Percentiles rank a stretch among this genome's conserved stretches.
phyloP scores from a whole-genome alignment of 1,139 yeast species.

The Wickerhamomyces sp. region DNA sequence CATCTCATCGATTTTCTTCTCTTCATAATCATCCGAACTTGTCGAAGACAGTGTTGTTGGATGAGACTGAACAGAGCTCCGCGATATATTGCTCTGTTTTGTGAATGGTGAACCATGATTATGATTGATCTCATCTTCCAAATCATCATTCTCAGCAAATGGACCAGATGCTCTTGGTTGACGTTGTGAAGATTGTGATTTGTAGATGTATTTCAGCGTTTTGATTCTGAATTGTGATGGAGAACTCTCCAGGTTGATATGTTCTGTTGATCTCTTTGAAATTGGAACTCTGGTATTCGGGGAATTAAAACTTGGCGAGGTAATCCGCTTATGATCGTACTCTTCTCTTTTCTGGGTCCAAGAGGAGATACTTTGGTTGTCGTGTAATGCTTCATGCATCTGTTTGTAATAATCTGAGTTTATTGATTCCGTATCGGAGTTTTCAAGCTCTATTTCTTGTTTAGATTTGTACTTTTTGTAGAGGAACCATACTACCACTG shows the following conservation, averaged over 20 bases:
- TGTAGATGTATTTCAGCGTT: conserved; percentile 7
- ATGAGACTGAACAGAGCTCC: conserved; percentile 5
- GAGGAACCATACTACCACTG: conserved; percentile 3
- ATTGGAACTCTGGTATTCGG: background rate
- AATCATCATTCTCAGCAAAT: conserved; percentile 22
- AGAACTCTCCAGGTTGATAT: conserved; percentile 2
- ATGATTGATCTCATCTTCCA: conserved; percentile 9
- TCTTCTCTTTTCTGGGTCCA: conserved; percentile 22
- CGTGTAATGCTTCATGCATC: conserved; percentile 13
- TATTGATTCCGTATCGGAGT: conserved; percentile 10
- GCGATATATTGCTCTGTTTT: conserved; percentile 9
- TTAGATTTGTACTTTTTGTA: conserved; percentile 10
- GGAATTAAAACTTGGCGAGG: background rate
- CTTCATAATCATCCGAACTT: conserved; percentile 18
- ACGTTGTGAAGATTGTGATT: background rate
- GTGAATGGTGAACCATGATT: background rate
- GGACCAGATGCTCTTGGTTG: conserved; percentile 7
- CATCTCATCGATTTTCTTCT: conserved; percentile 31
- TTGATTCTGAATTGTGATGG: background rate
- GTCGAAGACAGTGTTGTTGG: conserved; percentile 3
- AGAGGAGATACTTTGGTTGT: conserved; percentile 19
- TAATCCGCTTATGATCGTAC: conserved; percentile 8
- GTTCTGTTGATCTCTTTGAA: conserved; percentile 6
- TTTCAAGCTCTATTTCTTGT: conserved; percentile 1
- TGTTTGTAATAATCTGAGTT: conserved; percentile 13